These are phyloP conservation scores for Lycium barbarum DNA, from an alignment of 257 asterid genomes.

Conservation along the genomic window DNA sequence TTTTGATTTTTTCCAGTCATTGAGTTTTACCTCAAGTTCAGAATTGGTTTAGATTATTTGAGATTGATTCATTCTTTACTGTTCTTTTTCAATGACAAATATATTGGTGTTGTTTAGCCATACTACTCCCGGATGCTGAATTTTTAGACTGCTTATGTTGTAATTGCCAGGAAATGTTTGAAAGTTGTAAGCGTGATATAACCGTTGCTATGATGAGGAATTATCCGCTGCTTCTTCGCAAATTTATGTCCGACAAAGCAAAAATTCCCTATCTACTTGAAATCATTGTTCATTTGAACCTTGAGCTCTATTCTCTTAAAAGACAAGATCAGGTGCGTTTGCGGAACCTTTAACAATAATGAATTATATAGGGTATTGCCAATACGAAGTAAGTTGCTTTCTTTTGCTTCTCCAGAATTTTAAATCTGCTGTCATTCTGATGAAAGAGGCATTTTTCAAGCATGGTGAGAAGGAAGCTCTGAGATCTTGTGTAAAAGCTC, in stretches of 20 bases:
- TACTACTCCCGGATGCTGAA: neutral
- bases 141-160: slow-evolving; percentile 32
- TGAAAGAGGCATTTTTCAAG: slow-evolving; percentile 83
- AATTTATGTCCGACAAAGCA: slow-evolving; percentile 86
- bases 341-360: slow-evolving; percentile 25
- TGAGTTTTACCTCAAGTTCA: neutral
- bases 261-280: slow-evolving; percentile 84
- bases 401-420: slow-evolving; percentile 60
- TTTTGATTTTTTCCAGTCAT: neutral
- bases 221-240: slow-evolving; percentile 82
- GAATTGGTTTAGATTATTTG: slow-evolving; percentile 12
- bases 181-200: slow-evolving; percentile 64
- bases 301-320: slow-evolving; percentile 89
- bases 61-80: slow-evolving; percentile 19
- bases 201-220: slow-evolving; percentile 91
- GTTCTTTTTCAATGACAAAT: slow-evolving; percentile 3
- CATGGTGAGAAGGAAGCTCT: slow-evolving; percentile 88
- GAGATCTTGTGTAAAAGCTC: slow-evolving; percentile 87
- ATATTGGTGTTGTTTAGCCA: slow-evolving; percentile 3
- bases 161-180: slow-evolving; percentile 72
- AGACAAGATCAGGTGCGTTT: slow-evolving; percentile 84
- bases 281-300: slow-evolving; percentile 75
- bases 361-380: slow-evolving; percentile 15
- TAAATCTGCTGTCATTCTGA: slow-evolving; percentile 67
- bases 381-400: slow-evolving; percentile 19